These are phyloP conservation scores for Mortierella sp. DNA, from an alignment of 371 early-diverging fungal genomes.

Conservation along the genomic window DNA sequence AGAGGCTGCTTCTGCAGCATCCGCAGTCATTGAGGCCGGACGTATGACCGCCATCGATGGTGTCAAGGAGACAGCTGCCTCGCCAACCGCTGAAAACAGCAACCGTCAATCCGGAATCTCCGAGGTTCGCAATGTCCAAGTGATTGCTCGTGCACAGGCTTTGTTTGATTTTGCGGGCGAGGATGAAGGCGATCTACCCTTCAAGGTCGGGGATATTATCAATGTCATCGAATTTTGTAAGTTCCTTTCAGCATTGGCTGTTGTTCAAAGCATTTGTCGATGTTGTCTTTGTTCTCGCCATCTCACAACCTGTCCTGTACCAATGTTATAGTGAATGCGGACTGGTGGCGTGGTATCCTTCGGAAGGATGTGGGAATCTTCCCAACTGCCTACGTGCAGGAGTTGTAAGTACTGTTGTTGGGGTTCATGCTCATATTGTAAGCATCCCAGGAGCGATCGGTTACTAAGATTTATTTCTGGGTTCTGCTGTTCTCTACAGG, in stretches of 20 bases:
- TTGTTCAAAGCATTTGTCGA: background rate
- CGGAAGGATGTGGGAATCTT: constrained; percentile 45
- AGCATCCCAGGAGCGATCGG: too few species aligned
- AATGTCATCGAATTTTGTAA: constrained; percentile 47
- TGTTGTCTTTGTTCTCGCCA: background rate
- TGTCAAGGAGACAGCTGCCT: constrained; percentile 12
- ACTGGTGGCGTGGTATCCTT: constrained; percentile 52
- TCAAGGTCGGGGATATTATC: constrained; percentile 49
- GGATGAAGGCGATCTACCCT: constrained; percentile 43
- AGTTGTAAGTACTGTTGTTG: constrained; percentile 9
- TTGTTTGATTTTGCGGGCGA: constrained; percentile 47
- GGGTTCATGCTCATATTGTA: background rate
- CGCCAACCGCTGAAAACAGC: constrained; percentile 28
- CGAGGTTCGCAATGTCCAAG: constrained; percentile 30
- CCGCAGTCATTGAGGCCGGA: constrained; percentile 50
- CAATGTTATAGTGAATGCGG: constrained; percentile 35
- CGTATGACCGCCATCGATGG: constrained; percentile 24
- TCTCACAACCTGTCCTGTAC: background rate
- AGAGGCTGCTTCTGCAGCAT: constrained; percentile 47
- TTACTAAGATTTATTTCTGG: too few species aligned
- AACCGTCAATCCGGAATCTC: constrained; percentile 21
- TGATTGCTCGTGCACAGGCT: constrained; percentile 47
- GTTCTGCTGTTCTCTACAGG: constrained; percentile 7
- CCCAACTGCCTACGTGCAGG: constrained; percentile 48
- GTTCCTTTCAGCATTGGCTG: background rate